Evolutionary conservation across 495 filamentous ascomycete genomes (phyloP).

Genomic region (Trichoderma gamsii): DNA sequence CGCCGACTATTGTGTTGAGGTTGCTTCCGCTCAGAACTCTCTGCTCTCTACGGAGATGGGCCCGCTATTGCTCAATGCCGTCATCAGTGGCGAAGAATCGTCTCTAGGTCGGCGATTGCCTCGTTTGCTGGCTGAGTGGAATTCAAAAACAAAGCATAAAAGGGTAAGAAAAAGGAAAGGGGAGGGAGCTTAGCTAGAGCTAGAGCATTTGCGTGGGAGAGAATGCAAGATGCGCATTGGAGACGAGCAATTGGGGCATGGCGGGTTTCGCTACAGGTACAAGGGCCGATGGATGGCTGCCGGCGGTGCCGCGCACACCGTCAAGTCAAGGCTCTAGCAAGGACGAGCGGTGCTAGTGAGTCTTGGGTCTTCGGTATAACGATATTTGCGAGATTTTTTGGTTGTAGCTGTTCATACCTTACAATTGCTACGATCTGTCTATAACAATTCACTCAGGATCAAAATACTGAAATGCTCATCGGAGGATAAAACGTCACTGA

Average conservation of each 20-base stretch:
- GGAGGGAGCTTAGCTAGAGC: background rate
- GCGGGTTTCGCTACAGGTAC: background rate
- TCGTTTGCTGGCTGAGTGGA: background rate
- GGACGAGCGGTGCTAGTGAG: too few relatives aligned
- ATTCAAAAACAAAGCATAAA: background rate
- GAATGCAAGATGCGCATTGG: background rate
- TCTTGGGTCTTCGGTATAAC: background rate
- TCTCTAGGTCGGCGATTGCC: background rate
- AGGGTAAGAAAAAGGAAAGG: background rate
- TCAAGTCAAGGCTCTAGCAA: background rate
- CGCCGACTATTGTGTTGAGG: background rate
- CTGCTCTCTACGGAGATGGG: background rate
- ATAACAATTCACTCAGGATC: too few relatives aligned
- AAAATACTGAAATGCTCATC: too few relatives aligned
- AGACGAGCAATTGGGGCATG: background rate
- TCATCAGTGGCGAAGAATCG: background rate
- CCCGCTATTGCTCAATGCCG: background rate
- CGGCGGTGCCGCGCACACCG: conserved; percentile 5
- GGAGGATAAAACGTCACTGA: background rate
- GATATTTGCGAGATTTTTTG: background rate
- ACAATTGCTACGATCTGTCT: too few relatives aligned
- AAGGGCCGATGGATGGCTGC: background rate
- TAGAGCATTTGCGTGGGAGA: background rate
- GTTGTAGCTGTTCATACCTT: background rate
- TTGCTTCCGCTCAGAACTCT: background rate